Base-by-base conservation (phyloP, 2,329 filamentous ascomycete species). In the Pseudocercospora crystallina region DNA sequence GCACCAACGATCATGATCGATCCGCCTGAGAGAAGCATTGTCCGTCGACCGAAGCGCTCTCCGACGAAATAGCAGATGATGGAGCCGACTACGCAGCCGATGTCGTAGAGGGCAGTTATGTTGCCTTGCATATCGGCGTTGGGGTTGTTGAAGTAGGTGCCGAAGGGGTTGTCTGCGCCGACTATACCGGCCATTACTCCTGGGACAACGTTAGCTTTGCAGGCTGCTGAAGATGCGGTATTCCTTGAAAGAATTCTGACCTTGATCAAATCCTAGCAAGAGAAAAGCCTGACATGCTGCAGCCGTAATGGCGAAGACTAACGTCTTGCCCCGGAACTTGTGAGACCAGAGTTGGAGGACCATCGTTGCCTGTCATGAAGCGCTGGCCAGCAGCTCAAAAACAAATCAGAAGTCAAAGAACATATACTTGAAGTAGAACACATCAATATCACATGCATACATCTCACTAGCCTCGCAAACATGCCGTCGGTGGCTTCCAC, bases 171-270 rank as follows among this genome's bases (percentile, higher is more conserved):
- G 41, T 50, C 37, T 17, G 47, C 47, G 8, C 38, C 39, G 15
- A 50, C 44, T 15, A 50, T 44, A 26, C 47, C 47, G n/a, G 40
- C 32, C 47, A 50, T 50, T n/a, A 50, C 47, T 17, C 47, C 47
- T 45, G 13, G 5, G 5, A 4, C 20, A 3, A 26, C 7, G 7
- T 26, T 7, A 26, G 20, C 20, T 26, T 26, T 26, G n/a, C n/a
- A n/a, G n/a, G n/a, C n/a, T n/a, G n/a, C n/a, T n/a, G n/a, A n/a
- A n/a, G n/a, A n/a, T n/a, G n/a, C n/a, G n/a, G n/a, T n/a, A n/a
- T n/a, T n/a, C n/a, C n/a, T n/a, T 5, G 11, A 17, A 5, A 17
- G 11, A 4, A 13, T n/a, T n/a, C 36, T 39, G 7, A 40, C 37
- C 37, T 40, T 40, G 37, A 40, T 40, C 37, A 12, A 35, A 47